Evolutionary conservation across 495 filamentous ascomycete genomes (phyloP), one percentile per base, ranked within the genome.

Genomic region (Daldinia caldariorum): DNA sequence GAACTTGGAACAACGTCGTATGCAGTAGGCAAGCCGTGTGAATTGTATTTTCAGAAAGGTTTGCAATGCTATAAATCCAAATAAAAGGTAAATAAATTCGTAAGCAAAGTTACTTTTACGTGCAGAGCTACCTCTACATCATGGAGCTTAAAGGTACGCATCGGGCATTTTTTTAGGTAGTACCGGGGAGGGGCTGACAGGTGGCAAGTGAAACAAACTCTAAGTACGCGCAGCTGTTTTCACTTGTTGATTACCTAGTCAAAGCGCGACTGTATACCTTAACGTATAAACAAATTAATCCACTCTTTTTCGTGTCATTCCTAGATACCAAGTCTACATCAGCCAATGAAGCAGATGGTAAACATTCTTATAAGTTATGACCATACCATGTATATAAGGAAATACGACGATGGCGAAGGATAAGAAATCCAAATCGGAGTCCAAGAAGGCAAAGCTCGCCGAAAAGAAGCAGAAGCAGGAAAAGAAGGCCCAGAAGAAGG

Each of bases 391-490:
- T 12, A 8, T 37, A 37, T 37, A 37, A 34, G 6, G 7, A 20
- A 26, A 58, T 53, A 43, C 31, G 63, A 70, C 43, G 13, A 87
- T 87, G 84, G 84, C 80, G 16, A 90, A 89, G 76, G 87, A 89
- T 62, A 88, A 88, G 63, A 76, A 76, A 73, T 72, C 74, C 26
- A 90, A 90, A 67, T 76, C 71, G 22, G 86, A 87, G 14, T 78
- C 83, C 29, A 90, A 91, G 74, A 89, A 90, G 76, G 85, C 83
- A 66, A 86, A 86, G 63, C 77, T 86, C 56, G 89, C 84, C 18
- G 85, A 87, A 65, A 89, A 89, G 81, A 87, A 89, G 71, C 80
- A 85, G 59, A 90, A 90, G 77, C 88, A 89, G 75, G 84, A 86
- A 58, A 84, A 83, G 63, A 86, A 90, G 72, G 86, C 85, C 6